Percentiles rank a stretch among this genome's conserved stretches.
phyloP scores from a whole-genome alignment of 768 basidiomycete genomes.

The Kwoniella dendrophila region DNA sequence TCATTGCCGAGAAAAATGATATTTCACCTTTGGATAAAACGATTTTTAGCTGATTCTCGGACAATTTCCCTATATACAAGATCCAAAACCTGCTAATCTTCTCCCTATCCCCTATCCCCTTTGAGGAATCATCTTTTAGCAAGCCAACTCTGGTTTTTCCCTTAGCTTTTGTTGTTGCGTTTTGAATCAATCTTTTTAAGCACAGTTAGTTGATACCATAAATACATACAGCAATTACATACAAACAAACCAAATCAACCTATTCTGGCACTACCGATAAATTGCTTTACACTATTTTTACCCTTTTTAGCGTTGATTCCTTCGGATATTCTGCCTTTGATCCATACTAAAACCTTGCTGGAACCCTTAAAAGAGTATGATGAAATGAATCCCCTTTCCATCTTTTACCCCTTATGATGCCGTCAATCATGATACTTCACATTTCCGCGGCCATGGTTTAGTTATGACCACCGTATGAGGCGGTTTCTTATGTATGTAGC shows the following conservation, averaged over 20 bases:
- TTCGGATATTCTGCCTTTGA: neutral
- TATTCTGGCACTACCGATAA: neutral
- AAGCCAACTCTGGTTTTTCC: neutral
- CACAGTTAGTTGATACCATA: neutral
- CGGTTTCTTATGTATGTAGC: too few species aligned
- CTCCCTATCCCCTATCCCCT: too few species aligned
- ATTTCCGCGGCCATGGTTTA: conserved; percentile 12
- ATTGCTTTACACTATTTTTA: neutral
- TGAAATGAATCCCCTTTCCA: conserved; percentile 1
- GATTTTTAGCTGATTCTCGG: neutral
- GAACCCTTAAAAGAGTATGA: neutral
- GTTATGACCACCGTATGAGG: neutral
- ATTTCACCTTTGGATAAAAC: conserved; percentile 5
- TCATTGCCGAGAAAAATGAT: conserved; percentile 13
- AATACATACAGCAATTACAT: neutral
- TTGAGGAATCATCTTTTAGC: too few species aligned
- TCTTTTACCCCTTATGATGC: conserved; percentile 8
- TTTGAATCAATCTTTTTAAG: neutral
- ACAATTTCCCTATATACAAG: conserved; percentile 1
- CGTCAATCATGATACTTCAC: neutral
- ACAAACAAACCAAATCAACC: neutral
- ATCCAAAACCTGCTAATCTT: neutral
- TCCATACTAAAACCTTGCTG: neutral
- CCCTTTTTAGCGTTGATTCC: neutral
- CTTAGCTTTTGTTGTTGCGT: neutral